A percentile compares a stretch with the other conserved stretches of the same genome.
phyloP scores from a whole-genome alignment of 768 basidiomycete species.

The Podaxis sp. region DNA sequence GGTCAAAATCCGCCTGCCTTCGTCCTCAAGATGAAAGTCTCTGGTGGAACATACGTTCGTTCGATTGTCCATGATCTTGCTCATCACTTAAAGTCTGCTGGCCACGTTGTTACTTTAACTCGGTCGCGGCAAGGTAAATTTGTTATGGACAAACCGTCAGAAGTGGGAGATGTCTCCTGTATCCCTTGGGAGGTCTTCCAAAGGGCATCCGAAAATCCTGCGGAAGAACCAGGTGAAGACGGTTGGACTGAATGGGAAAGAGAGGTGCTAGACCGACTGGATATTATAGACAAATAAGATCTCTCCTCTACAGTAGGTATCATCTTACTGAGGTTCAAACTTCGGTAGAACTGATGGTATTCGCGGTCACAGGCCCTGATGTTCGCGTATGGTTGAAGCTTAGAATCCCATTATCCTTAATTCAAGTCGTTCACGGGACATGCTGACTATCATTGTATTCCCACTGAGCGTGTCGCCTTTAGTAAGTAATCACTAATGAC shows the following conservation, averaged over 20 bases:
- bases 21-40: conserved; percentile 88
- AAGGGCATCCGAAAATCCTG: conserved; percentile 47
- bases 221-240: conserved; percentile 59
- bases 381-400: not conserved
- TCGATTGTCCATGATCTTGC: conserved; percentile 94
- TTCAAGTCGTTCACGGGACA: conserved; percentile 4
- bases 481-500: not conserved
- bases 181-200: conserved; percentile 76
- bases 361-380: conserved; percentile 5
- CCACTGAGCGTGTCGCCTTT: not conserved
- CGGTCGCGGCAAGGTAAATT: conserved; percentile 90
- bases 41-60: conserved; percentile 95
- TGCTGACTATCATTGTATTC: not conserved
- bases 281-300: conserved; percentile 44
- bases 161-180: conserved; percentile 53
- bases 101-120: conserved; percentile 89
- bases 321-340: not conserved
- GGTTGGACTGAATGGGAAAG: conserved; percentile 83
- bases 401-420: not conserved
- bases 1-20: conserved; percentile 69
- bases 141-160: conserved; percentile 41
- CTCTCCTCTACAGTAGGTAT: not conserved
- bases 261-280: conserved; percentile 67
- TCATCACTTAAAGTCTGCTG: conserved; percentile 79
- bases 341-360: conserved; percentile 13